phyloP scores from a whole-genome alignment of 352 stramenopile genomes.

The Globisporangium perplexum region DNA sequence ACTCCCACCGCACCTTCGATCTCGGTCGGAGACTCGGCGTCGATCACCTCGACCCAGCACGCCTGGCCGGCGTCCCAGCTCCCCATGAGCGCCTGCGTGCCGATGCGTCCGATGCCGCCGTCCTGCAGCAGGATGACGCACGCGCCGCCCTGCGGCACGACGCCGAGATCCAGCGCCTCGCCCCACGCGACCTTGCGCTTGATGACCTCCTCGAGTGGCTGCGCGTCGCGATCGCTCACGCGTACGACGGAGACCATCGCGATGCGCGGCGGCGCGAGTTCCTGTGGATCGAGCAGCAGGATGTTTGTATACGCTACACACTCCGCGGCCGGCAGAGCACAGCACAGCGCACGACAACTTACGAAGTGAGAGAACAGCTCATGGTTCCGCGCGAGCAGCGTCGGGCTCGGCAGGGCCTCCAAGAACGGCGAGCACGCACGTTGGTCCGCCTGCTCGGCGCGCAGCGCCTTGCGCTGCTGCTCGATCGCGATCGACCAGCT shows the following conservation, averaged over 20 bases:
- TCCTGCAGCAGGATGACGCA: conserved; percentile 77
- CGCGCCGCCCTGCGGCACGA: conserved; percentile 70
- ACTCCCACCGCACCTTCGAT: conserved; percentile 58
- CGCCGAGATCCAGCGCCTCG: conserved; percentile 59
- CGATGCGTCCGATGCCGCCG: conserved; percentile 65
- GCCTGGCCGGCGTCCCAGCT: conserved; percentile 73
- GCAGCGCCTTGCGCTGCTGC: conserved; percentile 72
- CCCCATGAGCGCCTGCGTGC: conserved; percentile 79
- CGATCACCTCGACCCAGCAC: conserved; percentile 73
- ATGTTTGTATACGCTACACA: conserved; percentile 71
- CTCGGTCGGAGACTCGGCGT: conserved; percentile 57
- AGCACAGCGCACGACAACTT: conserved; percentile 27
- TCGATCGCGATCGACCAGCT: conserved; percentile 84
- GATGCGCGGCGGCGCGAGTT: conserved; percentile 60
- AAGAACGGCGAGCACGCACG: conserved; percentile 33
- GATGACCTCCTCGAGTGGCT: conserved; percentile 61
- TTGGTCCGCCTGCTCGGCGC: conserved; percentile 42
- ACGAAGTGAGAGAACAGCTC: conserved; percentile 78
- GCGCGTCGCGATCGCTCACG: conserved; percentile 49
- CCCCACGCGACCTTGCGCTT: conserved; percentile 67
- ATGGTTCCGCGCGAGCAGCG: conserved; percentile 66
- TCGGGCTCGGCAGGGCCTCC: conserved; percentile 58
- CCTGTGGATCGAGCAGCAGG: conserved; percentile 62
- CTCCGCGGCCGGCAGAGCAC: conserved; percentile 6
- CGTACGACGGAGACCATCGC: conserved; percentile 75